These are phyloP conservation scores for Claviceps spartinae DNA, from an alignment of 2,329 filamentous ascomycete species.

Conservation along the genomic window DNA sequence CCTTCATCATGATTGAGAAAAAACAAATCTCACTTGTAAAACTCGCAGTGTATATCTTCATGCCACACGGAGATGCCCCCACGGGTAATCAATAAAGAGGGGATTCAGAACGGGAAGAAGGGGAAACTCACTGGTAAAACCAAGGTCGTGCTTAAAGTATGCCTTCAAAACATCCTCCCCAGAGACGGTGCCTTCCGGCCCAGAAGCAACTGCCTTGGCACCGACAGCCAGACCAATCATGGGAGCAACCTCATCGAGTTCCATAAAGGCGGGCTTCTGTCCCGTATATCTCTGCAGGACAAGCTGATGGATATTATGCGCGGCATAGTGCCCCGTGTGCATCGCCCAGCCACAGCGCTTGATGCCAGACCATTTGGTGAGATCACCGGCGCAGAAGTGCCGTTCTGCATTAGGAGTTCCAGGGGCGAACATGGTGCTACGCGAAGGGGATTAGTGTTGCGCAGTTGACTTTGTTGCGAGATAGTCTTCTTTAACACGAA, in stretches of 20 bases:
- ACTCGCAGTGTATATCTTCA: no score
- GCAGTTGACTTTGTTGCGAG: neutral
- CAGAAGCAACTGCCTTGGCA: conserved; percentile 52
- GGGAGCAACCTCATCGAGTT: conserved; percentile 41
- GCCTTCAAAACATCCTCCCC: conserved; percentile 49
- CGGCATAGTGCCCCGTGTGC: conserved; percentile 55
- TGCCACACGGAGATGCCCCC: no score
- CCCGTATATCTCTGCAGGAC: conserved; percentile 32
- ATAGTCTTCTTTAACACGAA: neutral
- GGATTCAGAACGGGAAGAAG: neutral
- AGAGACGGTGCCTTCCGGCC: conserved; percentile 40
- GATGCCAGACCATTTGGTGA: conserved; percentile 61
- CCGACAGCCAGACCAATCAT: conserved; percentile 62
- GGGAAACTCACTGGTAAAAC: conserved; percentile 41
- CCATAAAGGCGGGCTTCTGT: conserved; percentile 30
- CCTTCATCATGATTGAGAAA: neutral
- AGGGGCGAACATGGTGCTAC: conserved; percentile 26
- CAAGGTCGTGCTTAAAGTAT: conserved; percentile 58
- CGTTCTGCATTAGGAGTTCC: conserved; percentile 39
- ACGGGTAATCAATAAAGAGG: neutral
- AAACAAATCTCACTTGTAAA: neutral
- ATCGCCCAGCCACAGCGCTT: conserved; percentile 68
- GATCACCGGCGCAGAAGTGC: conserved; percentile 60
- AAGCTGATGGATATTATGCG: conserved; percentile 52
- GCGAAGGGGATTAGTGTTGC: neutral